phyloP scores from a whole-genome alignment of 176 grass and related monocot species.

The Musa itinerans region DNA sequence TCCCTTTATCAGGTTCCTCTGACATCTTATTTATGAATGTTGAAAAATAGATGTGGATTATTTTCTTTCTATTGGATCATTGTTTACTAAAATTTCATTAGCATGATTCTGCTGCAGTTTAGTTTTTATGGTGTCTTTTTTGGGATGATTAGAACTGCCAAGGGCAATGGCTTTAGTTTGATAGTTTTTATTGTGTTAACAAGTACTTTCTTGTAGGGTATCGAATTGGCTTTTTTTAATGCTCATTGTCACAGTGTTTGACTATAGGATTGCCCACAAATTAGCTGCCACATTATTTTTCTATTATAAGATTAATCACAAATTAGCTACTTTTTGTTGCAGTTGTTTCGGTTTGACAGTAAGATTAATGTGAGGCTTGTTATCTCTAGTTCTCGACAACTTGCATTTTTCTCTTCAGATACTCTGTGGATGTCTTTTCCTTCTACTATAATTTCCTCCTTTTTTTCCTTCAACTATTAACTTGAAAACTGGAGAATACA shows the following conservation, averaged over 20 bases:
- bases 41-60: background rate
- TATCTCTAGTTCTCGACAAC: too few relatives aligned
- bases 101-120: too few relatives aligned
- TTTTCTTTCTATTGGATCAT: background rate
- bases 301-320: background rate
- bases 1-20: constrained; percentile 65
- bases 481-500: background rate
- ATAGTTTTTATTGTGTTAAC: too few relatives aligned
- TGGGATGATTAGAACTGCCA: background rate
- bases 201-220: too few relatives aligned
- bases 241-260: too few relatives aligned
- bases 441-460: background rate
- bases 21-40: background rate
- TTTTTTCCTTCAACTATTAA: background rate
- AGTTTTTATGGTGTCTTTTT: background rate
- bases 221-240: too few relatives aligned
- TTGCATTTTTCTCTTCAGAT: too few relatives aligned
- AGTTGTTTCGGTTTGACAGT: background rate
- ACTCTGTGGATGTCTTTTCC: too few relatives aligned
- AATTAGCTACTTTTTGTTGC: background rate
- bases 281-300: background rate
- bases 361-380: too few relatives aligned
- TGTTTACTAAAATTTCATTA: background rate
- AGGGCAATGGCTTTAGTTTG: too few relatives aligned
- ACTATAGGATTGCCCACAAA: too few relatives aligned